Evolutionary conservation across 352 stramenopile genomes (phyloP).

Genomic region (Phytophthora pseudosyringae): DNA sequence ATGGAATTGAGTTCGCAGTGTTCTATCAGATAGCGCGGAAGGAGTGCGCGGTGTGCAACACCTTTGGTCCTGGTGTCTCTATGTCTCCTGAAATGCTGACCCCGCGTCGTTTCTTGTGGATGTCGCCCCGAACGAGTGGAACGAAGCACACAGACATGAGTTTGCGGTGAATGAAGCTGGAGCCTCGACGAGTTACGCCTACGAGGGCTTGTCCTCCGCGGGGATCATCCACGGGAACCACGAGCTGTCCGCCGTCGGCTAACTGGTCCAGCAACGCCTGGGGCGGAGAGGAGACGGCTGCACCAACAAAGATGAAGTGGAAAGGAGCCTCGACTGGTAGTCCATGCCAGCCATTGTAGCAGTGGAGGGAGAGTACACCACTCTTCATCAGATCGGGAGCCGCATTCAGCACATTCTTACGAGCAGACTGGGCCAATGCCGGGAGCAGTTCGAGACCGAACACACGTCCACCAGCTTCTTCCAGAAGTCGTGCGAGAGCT

Average conservation of each 20-base stretch:
- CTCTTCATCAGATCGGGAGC: constrained; percentile 84
- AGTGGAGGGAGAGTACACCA: constrained; percentile 57
- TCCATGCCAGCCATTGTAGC: constrained; percentile 93
- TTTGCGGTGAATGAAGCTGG: constrained; percentile 52
- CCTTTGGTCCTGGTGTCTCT: constrained; percentile 9
- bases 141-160: constrained; percentile 77
- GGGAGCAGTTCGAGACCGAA: constrained; percentile 92
- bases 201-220: constrained; percentile 79
- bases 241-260: constrained; percentile 88
- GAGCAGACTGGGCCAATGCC: constrained; percentile 84
- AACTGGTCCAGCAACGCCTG: constrained; percentile 91
- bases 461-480: constrained; percentile 60
- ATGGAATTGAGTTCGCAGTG: not conserved
- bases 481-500: constrained; percentile 87
- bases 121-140: constrained; percentile 57
- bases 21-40: constrained; percentile 29
- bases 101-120: constrained; percentile 25
- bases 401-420: constrained; percentile 81
- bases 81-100: constrained; percentile 15
- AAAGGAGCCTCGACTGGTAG: constrained; percentile 91
- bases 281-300: constrained; percentile 90
- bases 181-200: constrained; percentile 66
- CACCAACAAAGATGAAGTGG: constrained; percentile 97
- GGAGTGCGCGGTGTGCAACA: constrained; percentile 13
- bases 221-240: constrained; percentile 91